Evolutionary conservation across 805 yeast genomes (phyloP).

Genomic region (Hanseniaspora pseudoguilliermondii): DNA sequence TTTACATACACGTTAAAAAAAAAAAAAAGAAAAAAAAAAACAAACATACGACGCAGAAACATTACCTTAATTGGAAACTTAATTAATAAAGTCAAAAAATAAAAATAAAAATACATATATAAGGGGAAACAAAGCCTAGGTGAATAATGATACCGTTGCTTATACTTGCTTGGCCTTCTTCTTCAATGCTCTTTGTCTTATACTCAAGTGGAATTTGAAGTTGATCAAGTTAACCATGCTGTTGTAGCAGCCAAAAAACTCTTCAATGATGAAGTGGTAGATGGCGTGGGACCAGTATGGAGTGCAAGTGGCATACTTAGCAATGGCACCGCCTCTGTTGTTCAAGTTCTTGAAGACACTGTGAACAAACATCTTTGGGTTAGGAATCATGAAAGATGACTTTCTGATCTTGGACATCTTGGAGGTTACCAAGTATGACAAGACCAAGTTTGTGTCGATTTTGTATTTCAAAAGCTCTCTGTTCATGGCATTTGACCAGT

Average conservation of each 20-base stretch:
- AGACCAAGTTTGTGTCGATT: slow-evolving; percentile 73
- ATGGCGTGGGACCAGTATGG: slow-evolving; percentile 93
- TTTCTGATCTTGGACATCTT: slow-evolving; percentile 90
- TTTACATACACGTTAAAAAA: too few species aligned
- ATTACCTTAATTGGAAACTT: too few species aligned
- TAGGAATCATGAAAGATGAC: slow-evolving; percentile 64
- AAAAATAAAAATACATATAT: too few species aligned
- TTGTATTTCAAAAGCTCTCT: slow-evolving; percentile 60
- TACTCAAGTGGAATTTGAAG: slow-evolving; percentile 61
- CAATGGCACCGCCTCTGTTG: slow-evolving; percentile 85
- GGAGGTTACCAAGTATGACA: slow-evolving; percentile 84
- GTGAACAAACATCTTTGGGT: slow-evolving; percentile 66
- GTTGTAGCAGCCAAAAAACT: slow-evolving; percentile 72
- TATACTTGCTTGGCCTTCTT: slow-evolving; percentile 33
- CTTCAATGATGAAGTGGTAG: slow-evolving; percentile 70
- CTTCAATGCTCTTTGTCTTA: slow-evolving; percentile 70
- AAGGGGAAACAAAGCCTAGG: too few species aligned
- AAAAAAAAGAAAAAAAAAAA: too few species aligned
- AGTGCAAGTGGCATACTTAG: slow-evolving; percentile 69
- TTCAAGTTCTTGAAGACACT: slow-evolving; percentile 60
- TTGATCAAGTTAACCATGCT: slow-evolving; percentile 56
- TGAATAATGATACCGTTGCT: too few species aligned
- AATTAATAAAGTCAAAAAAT: too few species aligned
- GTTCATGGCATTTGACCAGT: slow-evolving; percentile 81
- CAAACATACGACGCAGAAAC: too few species aligned